Conservation (phyloP, 116 monocot genomes). For the Phalaenopsis hybrid region DNA sequence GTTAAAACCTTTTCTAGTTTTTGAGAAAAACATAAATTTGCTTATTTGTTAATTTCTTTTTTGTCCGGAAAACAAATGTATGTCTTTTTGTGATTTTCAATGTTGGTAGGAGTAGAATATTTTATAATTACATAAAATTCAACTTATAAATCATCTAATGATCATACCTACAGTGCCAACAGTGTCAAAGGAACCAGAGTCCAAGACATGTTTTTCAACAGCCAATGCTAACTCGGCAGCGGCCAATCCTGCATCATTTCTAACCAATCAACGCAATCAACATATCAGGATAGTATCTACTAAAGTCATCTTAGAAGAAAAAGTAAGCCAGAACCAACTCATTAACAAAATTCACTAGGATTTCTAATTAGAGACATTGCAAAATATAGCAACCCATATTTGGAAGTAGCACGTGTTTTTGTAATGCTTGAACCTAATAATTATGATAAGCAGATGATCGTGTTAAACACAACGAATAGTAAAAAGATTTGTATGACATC, state of each 20-base stretch:
- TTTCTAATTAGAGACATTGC: not conserved
- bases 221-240: conserved; percentile 90
- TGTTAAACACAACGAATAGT: not conserved
- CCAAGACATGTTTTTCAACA: conserved; percentile 93
- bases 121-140: not conserved
- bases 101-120: not conserved
- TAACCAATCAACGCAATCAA: conserved; percentile 18
- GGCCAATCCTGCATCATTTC: conserved; percentile 98
- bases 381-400: not conserved
- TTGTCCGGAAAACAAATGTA: not conserved
- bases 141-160: not conserved
- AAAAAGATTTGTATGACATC: not conserved
- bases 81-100: not conserved
- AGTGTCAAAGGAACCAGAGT: conserved; percentile 82
- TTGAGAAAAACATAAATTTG: too few relatives aligned
- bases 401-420: not conserved
- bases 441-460: not conserved
- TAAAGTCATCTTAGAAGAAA: not conserved
- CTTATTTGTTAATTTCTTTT: not conserved
- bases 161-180: conserved; percentile 95
- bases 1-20: not conserved
- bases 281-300: conserved; percentile 4
- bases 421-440: not conserved
- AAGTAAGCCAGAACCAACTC: not conserved
- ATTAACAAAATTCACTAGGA: not conserved